These are phyloP conservation scores for Phytophthora sojae DNA, from an alignment of 352 stramenopile genomes.

Conservation along the genomic window DNA sequence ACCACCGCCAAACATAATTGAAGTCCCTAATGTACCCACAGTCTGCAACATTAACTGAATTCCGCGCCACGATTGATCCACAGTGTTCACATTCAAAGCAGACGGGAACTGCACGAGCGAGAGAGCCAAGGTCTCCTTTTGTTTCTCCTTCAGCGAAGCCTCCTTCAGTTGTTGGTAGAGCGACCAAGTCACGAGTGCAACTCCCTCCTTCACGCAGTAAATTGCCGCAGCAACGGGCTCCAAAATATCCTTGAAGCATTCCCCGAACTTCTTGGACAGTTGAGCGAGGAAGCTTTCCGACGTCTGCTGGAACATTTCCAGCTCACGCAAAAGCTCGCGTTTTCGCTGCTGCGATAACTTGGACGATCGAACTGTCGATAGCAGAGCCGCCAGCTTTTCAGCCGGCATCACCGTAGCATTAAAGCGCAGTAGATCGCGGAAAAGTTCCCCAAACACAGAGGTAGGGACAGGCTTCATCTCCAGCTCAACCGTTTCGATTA, in stretches of 20 bases:
- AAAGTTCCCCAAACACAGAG: conserved; percentile 76
- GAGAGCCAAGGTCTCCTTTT: conserved; percentile 61
- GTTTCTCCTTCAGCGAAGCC: conserved; percentile 43
- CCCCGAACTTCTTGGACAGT: conserved; percentile 71
- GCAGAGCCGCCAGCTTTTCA: conserved; percentile 63
- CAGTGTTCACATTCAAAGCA: conserved; percentile 32
- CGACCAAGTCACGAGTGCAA: conserved; percentile 75
- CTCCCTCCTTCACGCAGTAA: conserved; percentile 87
- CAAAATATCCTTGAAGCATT: conserved; percentile 86
- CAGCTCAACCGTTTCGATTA: conserved; percentile 23
- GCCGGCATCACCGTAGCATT: conserved; percentile 76
- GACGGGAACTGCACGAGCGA: conserved; percentile 80
- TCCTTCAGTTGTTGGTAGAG: conserved; percentile 68
- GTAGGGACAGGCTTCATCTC: conserved; percentile 42
- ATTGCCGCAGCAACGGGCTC: conserved; percentile 82
- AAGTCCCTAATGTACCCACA: conserved; percentile 50
- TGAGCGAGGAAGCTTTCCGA: conserved; percentile 83
- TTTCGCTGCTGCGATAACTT: conserved; percentile 56
- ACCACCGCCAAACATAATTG: conserved; percentile 54
- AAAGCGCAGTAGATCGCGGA: conserved; percentile 78
- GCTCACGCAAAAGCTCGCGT: conserved; percentile 77
- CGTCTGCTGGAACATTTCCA: conserved; percentile 91
- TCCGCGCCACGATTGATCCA: conserved; percentile 78
- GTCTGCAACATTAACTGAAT: conserved; percentile 70
- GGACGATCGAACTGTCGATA: conserved; percentile 41